Evolutionary conservation across 2,329 filamentous ascomycete species (phyloP), one percentile per base, ranked within the genome.

Genomic region (Tolypocladium ovalisporum): DNA sequence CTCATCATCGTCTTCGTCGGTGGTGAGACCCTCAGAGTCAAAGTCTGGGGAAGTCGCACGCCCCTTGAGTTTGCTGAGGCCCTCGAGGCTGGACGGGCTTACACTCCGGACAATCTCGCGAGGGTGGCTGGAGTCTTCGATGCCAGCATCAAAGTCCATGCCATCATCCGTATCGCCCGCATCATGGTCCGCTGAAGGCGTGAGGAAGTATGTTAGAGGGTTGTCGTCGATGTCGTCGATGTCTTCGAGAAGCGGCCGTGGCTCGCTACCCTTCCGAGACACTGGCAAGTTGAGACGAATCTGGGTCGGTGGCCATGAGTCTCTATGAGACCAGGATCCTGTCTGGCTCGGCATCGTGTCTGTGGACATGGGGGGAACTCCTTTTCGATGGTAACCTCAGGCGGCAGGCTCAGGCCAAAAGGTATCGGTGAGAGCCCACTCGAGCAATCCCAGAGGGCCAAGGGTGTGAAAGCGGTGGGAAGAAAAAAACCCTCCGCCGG

Each of bases 111-210:
- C 71, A 44, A 77, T 72, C 19, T 76, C 73, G 34, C 70, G 66
- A 3, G 77, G 76, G 4, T 72, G 72, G 58, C 70, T 75, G 56
- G 71, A 66, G 62, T 79, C 75, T 64, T 83, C 79, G 65, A 84
- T 84, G 57, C 81, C 80, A 40, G 81, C 81, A 64, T 83, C 80
- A 62, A 81, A 78, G 61, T 80, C 78, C 70, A 79, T 71, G 66
- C 78, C 74, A 61, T 71, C 71, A 51, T 76, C 68, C 36, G 70
- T 63, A 37, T 71, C 72, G 15, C 72, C 67, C 27, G 75, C 72
- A 24, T 77, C 73, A 13, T 73, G 64, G 13, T 71, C 69, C 1
- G 77, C 72, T 0, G 75, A 71, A 1, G 80, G 77, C 1, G 79
- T 81, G 47, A 83, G 73, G 62, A 83, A 84, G 66, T 80, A 82